These are phyloP conservation scores for Thermomucor indicae-seudaticae DNA, from an alignment of 371 early-diverging fungal species.

Conservation along the genomic window DNA sequence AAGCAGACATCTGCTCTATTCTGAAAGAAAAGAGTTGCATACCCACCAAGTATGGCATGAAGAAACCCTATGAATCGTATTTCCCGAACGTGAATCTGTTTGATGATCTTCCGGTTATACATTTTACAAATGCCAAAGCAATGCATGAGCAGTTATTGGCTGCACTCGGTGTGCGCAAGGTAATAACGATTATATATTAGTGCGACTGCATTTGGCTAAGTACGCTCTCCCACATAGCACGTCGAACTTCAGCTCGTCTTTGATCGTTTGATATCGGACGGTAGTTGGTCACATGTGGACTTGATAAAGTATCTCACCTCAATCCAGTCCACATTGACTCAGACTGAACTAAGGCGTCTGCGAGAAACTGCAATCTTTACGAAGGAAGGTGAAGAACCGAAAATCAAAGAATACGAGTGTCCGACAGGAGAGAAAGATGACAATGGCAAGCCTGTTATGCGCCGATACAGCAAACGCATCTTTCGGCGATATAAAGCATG, in stretches of 20 bases:
- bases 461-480: conserved; percentile 17
- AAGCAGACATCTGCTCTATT: conserved; percentile 42
- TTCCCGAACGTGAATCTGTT: conserved; percentile 80
- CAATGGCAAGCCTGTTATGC: conserved; percentile 13
- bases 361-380: conserved; percentile 71
- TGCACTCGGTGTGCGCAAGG: conserved; percentile 80
- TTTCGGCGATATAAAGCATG: conserved; percentile 59
- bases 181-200: conserved; percentile 10
- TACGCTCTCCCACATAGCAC: conserved; percentile 39
- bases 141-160: conserved; percentile 59
- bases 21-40: conserved; percentile 59
- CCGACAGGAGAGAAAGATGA: conserved; percentile 8
- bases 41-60: conserved; percentile 71
- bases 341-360: conserved; percentile 60
- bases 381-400: conserved; percentile 39
- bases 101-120: conserved; percentile 73
- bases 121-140: conserved; percentile 45
- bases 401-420: conserved; percentile 11
- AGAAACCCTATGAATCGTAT: conserved; percentile 69
- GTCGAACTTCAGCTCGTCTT: conserved; percentile 87
- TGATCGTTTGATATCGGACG: conserved; percentile 71
- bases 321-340: conserved; percentile 60
- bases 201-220: background rate
- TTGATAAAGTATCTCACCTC: conserved; percentile 79
- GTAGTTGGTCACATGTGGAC: conserved; percentile 87